Conservation (phyloP, 345 rosid species). For the rapeseed (Brassica napus) region Da-Ae NC_063449.1:47647501-47648000, state of each 20-base stretch:
- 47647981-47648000: constrained; percentile 64
- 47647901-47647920: constrained; percentile 18
- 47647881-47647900: constrained; percentile 38
- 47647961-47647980: constrained; percentile 67
- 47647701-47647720: neutral
- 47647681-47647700: constrained; percentile 3
- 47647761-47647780: constrained; percentile 60
- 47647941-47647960: constrained; percentile 51
- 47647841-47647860: constrained; percentile 62
- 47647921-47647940: neutral
- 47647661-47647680: neutral
- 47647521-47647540: neutral
- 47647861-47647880: constrained; percentile 69
- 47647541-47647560: neutral
- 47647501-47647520: neutral
- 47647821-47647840: constrained; percentile 70
- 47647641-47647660: constrained; percentile 1
- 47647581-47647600: neutral
- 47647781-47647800: constrained; percentile 93
- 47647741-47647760: neutral
- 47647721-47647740: constrained; percentile 21
- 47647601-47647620: neutral
- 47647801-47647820: constrained; percentile 72
- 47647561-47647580: constrained; percentile 4
- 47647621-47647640: constrained; percentile 5